Evolutionary conservation across 2,329 filamentous ascomycete genomes (phyloP), one percentile per base, ranked within the genome.

Genomic region (Pseudogymnoascus sp.): DNA sequence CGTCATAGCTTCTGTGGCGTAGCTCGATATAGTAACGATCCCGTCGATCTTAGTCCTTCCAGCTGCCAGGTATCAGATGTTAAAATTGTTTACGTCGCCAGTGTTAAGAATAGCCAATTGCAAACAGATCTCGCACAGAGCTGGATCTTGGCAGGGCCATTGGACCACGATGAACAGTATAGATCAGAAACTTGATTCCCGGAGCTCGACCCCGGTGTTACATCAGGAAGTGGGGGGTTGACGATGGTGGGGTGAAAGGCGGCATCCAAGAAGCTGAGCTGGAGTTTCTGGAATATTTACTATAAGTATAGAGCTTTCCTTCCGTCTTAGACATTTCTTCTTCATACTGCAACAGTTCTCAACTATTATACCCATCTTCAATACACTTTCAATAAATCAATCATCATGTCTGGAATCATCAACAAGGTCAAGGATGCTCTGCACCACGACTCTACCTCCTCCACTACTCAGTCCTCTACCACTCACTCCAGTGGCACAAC

Each of bases 361-460:
- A 55, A 55, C 31, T 15, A 55, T n/a, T 55, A 55, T 55, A 55
- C 48, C 45, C 48, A 55, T 6, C 58, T 58, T 21, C 40, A 42
- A 59, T 36, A 62, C 52, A 18, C 25, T 27, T 64, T 15, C 31
- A 60, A 60, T 48, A 27, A 25, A 27, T 31, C 58, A 61, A 62
- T 67, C 65, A 73, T 73, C 62, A 81, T 80, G 79, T 77, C 77
- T 39, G 69, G 70, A 59, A 68, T 79, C 61, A 67, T 79, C 61
- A 73, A 80, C 69, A 80, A 80, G 64, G 74, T 79, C 61, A 81
- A 79, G 70, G 75, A 80, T 40, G 76, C 70, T 65, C 64, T 81
- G 60, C 67, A 70, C 64, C 59, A 65, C n/a, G 65, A 65, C 59
- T 66, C 64, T 61, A 66, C 65, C 36, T 67, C 65, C 18, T 60